phyloP scores from a whole-genome alignment of 2,329 filamentous ascomycete species.

The Microdochium nivale region DNA sequence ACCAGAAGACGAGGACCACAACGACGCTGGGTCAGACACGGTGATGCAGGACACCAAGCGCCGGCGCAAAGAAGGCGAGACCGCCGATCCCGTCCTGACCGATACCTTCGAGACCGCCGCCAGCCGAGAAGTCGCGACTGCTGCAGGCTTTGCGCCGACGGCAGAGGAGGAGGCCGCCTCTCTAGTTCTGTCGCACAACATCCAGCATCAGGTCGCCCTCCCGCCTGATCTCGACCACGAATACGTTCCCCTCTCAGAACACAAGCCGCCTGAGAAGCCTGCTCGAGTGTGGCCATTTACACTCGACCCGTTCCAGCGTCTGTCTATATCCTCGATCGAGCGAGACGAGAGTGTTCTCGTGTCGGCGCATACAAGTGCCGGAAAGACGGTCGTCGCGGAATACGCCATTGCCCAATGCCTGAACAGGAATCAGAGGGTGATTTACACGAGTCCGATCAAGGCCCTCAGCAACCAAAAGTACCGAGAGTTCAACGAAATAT shows the following conservation, averaged over 20 bases:
- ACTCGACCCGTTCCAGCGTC: constrained; percentile 93
- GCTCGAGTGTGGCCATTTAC: constrained; percentile 82
- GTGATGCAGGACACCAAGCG: constrained; percentile 47
- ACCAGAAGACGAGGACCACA: constrained; percentile 26
- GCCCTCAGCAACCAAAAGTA: constrained; percentile 98
- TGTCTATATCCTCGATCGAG: constrained; percentile 91
- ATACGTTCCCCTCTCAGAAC: constrained; percentile 89
- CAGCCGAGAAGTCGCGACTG: constrained; percentile 79
- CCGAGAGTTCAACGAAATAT: constrained; percentile 88
- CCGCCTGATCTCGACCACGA: constrained; percentile 91
- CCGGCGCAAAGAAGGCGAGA: constrained; percentile 48
- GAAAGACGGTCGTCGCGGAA: constrained; percentile 96
- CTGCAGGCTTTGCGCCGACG: constrained; percentile 57
- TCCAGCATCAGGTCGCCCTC: constrained; percentile 93
- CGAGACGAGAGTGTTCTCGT: constrained; percentile 93
- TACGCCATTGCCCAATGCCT: constrained; percentile 97
- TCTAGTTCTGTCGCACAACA: constrained; percentile 88
- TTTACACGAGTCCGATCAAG: constrained; percentile 99
- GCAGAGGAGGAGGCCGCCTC: constrained; percentile 54
- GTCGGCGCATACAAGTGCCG: constrained; percentile 93
- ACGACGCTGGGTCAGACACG: constrained; percentile 11
- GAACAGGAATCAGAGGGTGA: constrained; percentile 95
- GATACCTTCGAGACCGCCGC: constrained; percentile 94
- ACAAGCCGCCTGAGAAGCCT: constrained; percentile 81
- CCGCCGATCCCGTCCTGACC: constrained; percentile 73